Evolutionary conservation across 306 rosid species (phyloP).

Genomic region (Trichosanthes cucumerina): DNA sequence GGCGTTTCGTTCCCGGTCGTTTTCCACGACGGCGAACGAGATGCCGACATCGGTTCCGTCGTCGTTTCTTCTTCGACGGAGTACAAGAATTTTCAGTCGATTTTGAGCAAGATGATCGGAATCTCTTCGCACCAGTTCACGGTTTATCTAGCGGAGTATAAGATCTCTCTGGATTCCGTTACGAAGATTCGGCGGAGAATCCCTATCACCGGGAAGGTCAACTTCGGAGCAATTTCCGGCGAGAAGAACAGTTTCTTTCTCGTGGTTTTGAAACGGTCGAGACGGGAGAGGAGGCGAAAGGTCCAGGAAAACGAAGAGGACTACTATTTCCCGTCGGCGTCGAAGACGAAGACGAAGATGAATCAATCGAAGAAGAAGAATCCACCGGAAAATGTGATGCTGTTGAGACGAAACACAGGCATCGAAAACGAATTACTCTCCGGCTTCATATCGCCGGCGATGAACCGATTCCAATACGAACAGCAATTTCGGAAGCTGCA

Average conservation of each 20-base stretch:
- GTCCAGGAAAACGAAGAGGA: not conserved
- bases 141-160: conserved; percentile 22
- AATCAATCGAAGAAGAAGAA: conserved; percentile 4
- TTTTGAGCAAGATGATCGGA: conserved; percentile 41
- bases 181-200: conserved; percentile 20
- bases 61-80: conserved; percentile 22
- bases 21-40: conserved; percentile 40
- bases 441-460: conserved; percentile 10
- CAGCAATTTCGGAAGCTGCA: conserved; percentile 24
- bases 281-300: conserved; percentile 31
- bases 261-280: conserved; percentile 42
- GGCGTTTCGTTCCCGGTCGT: conserved; percentile 28
- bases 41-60: conserved; percentile 35
- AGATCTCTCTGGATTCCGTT: conserved; percentile 11
- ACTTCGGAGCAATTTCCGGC: conserved; percentile 27
- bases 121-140: conserved; percentile 43
- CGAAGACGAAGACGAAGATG: not conserved
- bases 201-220: conserved; percentile 42
- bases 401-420: conserved; percentile 30
- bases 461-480: conserved; percentile 27
- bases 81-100: conserved; percentile 31
- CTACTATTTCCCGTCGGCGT: not conserved
- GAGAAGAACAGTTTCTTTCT: conserved; percentile 36
- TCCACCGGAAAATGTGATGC: conserved; percentile 31
- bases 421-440: conserved; percentile 2